Percentiles rank a stretch among this genome's conserved stretches.
These are phyloP conservation scores for Leishmania turanica DNA, from an alignment of 208 protist species.

Conservation along the genomic window DNA sequence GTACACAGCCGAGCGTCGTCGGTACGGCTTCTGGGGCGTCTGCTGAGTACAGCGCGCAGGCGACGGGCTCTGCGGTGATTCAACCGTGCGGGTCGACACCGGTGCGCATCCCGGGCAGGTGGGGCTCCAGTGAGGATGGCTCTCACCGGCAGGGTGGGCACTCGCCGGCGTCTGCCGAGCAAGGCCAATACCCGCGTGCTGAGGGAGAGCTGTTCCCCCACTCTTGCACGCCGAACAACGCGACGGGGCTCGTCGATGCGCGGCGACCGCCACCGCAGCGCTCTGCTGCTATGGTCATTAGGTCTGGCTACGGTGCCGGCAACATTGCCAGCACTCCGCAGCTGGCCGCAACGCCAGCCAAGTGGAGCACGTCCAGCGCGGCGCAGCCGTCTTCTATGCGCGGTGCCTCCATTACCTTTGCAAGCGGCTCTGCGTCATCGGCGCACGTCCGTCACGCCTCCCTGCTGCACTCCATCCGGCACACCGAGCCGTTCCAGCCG, in stretches of 20 bases:
- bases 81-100: slow-evolving; percentile 11
- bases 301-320: background rate
- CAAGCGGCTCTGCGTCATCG: slow-evolving; percentile 21
- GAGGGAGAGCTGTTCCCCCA: slow-evolving; percentile 8
- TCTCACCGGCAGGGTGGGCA: slow-evolving; percentile 24
- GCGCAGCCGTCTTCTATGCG: slow-evolving; percentile 29
- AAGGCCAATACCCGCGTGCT: slow-evolving; percentile 18
- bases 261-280: background rate
- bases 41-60: background rate
- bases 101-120: slow-evolving; percentile 19
- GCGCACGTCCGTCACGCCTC: slow-evolving; percentile 10
- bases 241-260: background rate
- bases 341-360: background rate
- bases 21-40: background rate
- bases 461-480: slow-evolving; percentile 9
- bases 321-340: slow-evolving; percentile 5
- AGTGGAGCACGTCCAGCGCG: slow-evolving; percentile 17
- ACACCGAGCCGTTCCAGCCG: slow-evolving; percentile 21
- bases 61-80: background rate
- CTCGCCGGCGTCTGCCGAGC: slow-evolving; percentile 25
- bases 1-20: background rate
- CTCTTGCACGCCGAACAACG: background rate
- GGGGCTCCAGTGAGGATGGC: slow-evolving; percentile 23
- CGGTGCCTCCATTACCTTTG: slow-evolving; percentile 24
- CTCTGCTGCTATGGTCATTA: slow-evolving; percentile 12